Conservation (phyloP, 768 basidiomycete genomes). For the Lentinula edodes region DNA sequence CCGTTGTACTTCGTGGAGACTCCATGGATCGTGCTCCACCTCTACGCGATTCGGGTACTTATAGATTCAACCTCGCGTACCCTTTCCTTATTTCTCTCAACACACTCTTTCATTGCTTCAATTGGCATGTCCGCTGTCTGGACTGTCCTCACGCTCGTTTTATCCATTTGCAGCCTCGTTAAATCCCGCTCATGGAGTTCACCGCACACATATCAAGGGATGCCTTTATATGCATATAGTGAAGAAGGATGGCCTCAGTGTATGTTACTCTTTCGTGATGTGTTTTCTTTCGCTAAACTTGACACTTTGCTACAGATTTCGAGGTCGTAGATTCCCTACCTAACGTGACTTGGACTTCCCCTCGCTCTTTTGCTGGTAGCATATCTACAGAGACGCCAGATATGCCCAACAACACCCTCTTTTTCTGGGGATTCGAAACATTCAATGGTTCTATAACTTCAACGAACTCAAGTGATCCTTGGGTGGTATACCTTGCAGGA, state of each 20-base stretch:
- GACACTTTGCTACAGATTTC: conserved; percentile 19
- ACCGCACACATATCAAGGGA: neutral
- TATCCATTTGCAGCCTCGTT: neutral
- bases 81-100: neutral
- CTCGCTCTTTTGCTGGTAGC: conserved; percentile 30
- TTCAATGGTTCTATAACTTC: conserved; percentile 29
- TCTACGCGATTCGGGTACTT: neutral
- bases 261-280: neutral
- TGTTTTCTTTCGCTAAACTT: neutral
- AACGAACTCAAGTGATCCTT: conserved; percentile 41
- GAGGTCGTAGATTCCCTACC: conserved; percentile 28
- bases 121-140: neutral
- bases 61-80: too few relatives aligned
- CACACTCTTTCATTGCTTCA: neutral
- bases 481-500: conserved; percentile 74
- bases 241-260: neutral
- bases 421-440: conserved; percentile 35
- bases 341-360: conserved; percentile 24
- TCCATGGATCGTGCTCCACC: neutral
- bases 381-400: conserved; percentile 23
- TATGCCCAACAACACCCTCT: conserved; percentile 30
- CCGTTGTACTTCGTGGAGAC: neutral
- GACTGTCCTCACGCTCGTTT: neutral
- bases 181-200: neutral
- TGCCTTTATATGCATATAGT: neutral